Conservation (phyloP, 495 filamentous ascomycete genomes). For the Oidiodendron maius region DNA sequence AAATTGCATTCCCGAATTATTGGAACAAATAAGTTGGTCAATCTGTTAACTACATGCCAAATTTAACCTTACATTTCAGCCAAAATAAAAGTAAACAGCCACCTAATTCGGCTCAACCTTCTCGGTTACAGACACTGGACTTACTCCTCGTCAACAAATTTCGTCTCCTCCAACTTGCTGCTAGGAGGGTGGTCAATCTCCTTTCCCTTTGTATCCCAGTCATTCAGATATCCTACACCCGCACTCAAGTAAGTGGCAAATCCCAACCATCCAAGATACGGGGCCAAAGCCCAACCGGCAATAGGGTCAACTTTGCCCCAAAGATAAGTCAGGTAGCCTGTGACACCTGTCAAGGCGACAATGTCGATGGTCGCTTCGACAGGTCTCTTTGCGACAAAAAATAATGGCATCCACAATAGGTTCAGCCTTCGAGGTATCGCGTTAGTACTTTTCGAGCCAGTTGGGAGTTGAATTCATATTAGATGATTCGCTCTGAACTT, state of each 20-base stretch:
- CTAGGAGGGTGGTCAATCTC: slow-evolving; percentile 23
- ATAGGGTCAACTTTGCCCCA: slow-evolving; percentile 69
- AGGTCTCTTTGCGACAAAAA: slow-evolving; percentile 68
- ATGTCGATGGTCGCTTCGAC: slow-evolving; percentile 73
- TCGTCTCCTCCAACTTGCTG: slow-evolving; percentile 18
- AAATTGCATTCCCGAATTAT: too few species aligned
- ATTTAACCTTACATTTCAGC: neutral
- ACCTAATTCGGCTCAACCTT: neutral
- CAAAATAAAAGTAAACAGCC: neutral
- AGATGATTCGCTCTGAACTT: too few species aligned
- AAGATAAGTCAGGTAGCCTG: slow-evolving; percentile 62
- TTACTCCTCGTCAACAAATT: slow-evolving; percentile 36
- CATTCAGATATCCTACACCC: slow-evolving; percentile 68
- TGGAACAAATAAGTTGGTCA: slow-evolving; percentile 1
- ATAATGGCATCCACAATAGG: slow-evolving; percentile 88
- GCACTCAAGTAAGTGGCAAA: slow-evolving; percentile 77
- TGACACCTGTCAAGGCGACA: slow-evolving; percentile 60
- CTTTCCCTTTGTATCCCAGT: slow-evolving; percentile 57
- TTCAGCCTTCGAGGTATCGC: slow-evolving; percentile 44
- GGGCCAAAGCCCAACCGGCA: slow-evolving; percentile 67
- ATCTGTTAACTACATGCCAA: slow-evolving; percentile 14
- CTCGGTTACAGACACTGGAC: neutral
- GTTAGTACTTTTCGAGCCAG: neutral
- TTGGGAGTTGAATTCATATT: too few species aligned
- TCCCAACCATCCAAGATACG: slow-evolving; percentile 60